phyloP scores from a whole-genome alignment of 2,329 filamentous ascomycete genomes.

The Mycosphaerella arachidis region DNA sequence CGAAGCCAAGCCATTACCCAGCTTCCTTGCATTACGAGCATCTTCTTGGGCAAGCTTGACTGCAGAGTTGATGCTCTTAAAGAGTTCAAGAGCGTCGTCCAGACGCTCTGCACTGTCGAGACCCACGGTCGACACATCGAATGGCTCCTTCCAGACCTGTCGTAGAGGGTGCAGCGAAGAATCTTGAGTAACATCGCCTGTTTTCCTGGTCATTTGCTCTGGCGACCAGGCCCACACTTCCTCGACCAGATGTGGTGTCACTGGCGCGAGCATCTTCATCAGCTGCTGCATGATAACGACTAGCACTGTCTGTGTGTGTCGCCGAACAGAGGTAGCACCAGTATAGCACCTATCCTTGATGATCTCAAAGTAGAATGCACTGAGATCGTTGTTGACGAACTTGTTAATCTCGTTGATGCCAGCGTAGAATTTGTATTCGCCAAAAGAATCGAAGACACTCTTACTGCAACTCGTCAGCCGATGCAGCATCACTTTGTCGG shows the following conservation, averaged over 20 bases:
- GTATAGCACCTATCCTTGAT: constrained; percentile 92
- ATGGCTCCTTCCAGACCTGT: constrained; percentile 25
- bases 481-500: constrained; percentile 70
- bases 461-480: constrained; percentile 65
- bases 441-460: constrained; percentile 61
- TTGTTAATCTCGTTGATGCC: constrained; percentile 68
- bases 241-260: constrained; percentile 78
- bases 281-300: constrained; percentile 65
- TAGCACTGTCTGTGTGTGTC: constrained; percentile 54
- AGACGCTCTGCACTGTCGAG: constrained; percentile 37
- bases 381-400: constrained; percentile 79
- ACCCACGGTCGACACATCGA: constrained; percentile 5
- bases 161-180: constrained; percentile 23
- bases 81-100: constrained; percentile 41
- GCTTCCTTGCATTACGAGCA: constrained; percentile 63
- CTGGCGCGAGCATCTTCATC: constrained; percentile 71
- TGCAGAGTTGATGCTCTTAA: constrained; percentile 52
- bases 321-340: constrained; percentile 61
- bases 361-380: constrained; percentile 88
- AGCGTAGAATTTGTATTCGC: constrained; percentile 76
- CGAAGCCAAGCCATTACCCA: constrained; percentile 78
- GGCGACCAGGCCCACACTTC: constrained; percentile 82
- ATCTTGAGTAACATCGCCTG: background rate
- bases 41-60: constrained; percentile 73
- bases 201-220: constrained; percentile 23